A percentile compares a stretch with the other conserved stretches of the same genome.
These are phyloP conservation scores for Trichoderma oligosporum DNA, from an alignment of 2,329 filamentous ascomycete species.

Conservation along the genomic window DNA sequence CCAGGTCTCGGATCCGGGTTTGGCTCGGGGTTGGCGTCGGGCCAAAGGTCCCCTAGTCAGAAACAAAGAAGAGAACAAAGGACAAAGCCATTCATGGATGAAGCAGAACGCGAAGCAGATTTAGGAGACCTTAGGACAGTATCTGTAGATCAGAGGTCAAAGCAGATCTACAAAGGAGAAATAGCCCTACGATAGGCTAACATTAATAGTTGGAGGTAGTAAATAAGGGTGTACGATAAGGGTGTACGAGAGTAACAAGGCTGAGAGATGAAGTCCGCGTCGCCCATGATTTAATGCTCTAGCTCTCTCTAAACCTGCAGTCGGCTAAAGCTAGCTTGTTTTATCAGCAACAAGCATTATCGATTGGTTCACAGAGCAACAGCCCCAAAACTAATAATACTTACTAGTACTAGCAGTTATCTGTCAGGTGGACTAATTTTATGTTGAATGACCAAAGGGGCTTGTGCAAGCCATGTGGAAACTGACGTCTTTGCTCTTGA, in stretches of 20 bases:
- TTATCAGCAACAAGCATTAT: neutral
- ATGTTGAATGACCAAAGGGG: too few relatives aligned
- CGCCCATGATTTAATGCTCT: neutral
- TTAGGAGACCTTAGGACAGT: neutral
- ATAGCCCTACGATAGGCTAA: too few relatives aligned
- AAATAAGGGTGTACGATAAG: too few relatives aligned
- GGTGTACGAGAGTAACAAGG: too few relatives aligned
- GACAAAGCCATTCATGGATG: neutral
- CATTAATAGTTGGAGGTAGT: too few relatives aligned
- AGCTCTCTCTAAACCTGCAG: neutral
- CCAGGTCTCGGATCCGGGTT: neutral
- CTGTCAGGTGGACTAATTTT: constrained; percentile 6
- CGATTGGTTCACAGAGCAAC: neutral
- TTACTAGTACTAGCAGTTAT: neutral
- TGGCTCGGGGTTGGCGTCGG: neutral
- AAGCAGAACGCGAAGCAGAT: neutral
- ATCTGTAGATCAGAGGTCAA: neutral
- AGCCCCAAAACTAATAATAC: too few relatives aligned
- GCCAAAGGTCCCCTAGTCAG: neutral
- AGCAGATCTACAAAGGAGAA: too few relatives aligned
- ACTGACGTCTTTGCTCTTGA: too few relatives aligned
- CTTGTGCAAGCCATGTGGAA: too few relatives aligned
- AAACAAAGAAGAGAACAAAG: neutral
- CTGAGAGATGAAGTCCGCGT: neutral
- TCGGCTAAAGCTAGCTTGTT: neutral